phyloP scores from a whole-genome alignment of 148 eudicot species.

The Fallopia convolvulus region DNA sequence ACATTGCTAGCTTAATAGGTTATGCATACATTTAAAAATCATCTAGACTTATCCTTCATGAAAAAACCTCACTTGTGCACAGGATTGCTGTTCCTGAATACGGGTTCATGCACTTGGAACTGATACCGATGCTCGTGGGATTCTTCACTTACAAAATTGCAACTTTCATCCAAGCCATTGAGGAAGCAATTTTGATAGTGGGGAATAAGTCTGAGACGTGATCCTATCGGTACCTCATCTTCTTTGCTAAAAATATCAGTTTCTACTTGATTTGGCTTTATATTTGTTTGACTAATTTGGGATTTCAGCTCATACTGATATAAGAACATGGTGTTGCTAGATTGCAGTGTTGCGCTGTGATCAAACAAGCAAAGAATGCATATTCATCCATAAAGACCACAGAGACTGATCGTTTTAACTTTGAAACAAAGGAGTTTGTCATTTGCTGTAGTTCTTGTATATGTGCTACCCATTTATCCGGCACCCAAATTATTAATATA shows the following conservation, averaged over 20 bases:
- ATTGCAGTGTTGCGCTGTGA: background rate
- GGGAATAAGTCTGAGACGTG: conserved; percentile 32
- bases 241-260: background rate
- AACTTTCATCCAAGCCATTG: conserved; percentile 76
- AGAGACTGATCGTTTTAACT: background rate
- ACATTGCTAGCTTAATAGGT: background rate
- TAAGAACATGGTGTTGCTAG: background rate
- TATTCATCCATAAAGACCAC: too few species aligned
- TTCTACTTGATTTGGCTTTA: background rate
- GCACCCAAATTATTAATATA: background rate
- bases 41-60: background rate
- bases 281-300: too few species aligned
- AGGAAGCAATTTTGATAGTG: conserved; percentile 43
- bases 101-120: conserved; percentile 78
- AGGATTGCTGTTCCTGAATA: conserved; percentile 79
- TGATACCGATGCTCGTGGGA: conserved; percentile 96
- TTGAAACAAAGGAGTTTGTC: background rate
- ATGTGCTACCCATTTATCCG: background rate
- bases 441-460: background rate
- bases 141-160: conserved; percentile 97
- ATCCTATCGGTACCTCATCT: background rate
- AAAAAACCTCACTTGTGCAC: conserved; percentile 15
- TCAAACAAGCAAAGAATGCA: background rate
- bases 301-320: background rate
- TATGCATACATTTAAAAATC: background rate